Evolutionary conservation across 768 basidiomycete genomes (phyloP).

Genomic region (Kwoniella shandongensis): DNA sequence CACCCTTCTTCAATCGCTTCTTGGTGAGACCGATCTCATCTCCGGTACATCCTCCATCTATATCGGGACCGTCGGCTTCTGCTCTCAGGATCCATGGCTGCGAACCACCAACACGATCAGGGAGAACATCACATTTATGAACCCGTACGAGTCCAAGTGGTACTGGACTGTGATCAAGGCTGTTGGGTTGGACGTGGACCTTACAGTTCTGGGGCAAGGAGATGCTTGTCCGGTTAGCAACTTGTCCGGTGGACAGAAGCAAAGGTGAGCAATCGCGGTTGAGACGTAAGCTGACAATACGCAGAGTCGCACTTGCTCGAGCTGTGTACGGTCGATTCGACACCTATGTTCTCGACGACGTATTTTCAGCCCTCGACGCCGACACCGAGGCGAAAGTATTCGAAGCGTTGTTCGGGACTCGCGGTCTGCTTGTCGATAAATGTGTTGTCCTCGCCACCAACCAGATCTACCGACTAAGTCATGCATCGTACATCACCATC

Average conservation of each 20-base stretch:
- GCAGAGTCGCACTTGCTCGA: constrained; percentile 31
- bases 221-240: constrained; percentile 10
- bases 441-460: constrained; percentile 33
- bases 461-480: constrained; percentile 26
- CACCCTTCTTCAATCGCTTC: constrained; percentile 22
- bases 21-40: constrained; percentile 23
- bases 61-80: constrained; percentile 20
- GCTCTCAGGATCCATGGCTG: constrained; percentile 29
- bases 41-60: constrained; percentile 7
- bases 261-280: constrained; percentile 13
- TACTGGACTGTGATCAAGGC: constrained; percentile 21
- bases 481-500: constrained; percentile 24
- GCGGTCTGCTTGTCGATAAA: constrained; percentile 20
- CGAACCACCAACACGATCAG: constrained; percentile 9
- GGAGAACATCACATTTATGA: constrained; percentile 22
- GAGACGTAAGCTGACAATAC: background rate
- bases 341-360: constrained; percentile 33
- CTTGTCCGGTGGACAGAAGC: constrained; percentile 28
- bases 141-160: constrained; percentile 16
- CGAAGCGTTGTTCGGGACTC: constrained; percentile 23
- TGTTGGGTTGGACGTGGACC: constrained; percentile 15
- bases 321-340: constrained; percentile 29
- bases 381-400: constrained; percentile 34
- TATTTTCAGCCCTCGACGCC: constrained; percentile 37
- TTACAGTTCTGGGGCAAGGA: constrained; percentile 5